phyloP scores from a whole-genome alignment of 2,329 filamentous ascomycete species.

The Penicillium capsulatum region DNA sequence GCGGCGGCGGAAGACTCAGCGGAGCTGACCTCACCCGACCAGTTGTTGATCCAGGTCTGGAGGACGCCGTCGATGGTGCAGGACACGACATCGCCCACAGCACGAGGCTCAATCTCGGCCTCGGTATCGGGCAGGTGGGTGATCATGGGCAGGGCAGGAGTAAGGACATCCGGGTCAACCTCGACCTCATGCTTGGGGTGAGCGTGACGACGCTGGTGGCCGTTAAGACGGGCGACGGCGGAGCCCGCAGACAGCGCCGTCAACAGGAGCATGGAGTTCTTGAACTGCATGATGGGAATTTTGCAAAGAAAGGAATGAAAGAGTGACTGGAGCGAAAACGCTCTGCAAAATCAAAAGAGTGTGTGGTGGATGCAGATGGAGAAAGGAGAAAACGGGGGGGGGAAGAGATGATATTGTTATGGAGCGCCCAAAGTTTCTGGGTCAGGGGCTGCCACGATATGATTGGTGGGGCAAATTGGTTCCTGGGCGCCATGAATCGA shows the following conservation, averaged over 20 bases:
- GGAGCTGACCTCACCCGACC: conserved; percentile 23
- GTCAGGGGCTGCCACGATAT: conserved; percentile 15
- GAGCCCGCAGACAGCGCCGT: conserved; percentile 37
- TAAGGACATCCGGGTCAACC: conserved; percentile 8
- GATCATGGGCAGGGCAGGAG: not conserved
- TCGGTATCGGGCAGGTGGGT: not conserved
- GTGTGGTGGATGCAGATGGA: conserved; percentile 5
- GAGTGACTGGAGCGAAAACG: conserved; percentile 19
- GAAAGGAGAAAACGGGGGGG: conserved; percentile 2
- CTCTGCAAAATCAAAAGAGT: conserved; percentile 19
- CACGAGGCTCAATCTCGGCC: conserved; percentile 27
- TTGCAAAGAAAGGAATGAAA: conserved; percentile 10
- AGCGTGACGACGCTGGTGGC: conserved; percentile 38
- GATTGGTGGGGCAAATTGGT: conserved; percentile 17
- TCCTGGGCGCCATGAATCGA: conserved; percentile 10
- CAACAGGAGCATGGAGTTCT: conserved; percentile 35
- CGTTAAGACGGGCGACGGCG: conserved; percentile 35
- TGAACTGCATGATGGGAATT: conserved; percentile 35
- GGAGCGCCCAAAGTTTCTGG: conserved; percentile 2
- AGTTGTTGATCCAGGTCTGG: conserved; percentile 37
- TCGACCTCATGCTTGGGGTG: conserved; percentile 17
- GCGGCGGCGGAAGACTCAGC: conserved; percentile 10
- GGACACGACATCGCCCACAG: conserved; percentile 30
- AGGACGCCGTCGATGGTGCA: conserved; percentile 34
- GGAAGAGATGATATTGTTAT: conserved; percentile 2